Evolutionary conservation across 345 rosid species (phyloP).

Genomic region (Moricandia moricandioides): DNA sequence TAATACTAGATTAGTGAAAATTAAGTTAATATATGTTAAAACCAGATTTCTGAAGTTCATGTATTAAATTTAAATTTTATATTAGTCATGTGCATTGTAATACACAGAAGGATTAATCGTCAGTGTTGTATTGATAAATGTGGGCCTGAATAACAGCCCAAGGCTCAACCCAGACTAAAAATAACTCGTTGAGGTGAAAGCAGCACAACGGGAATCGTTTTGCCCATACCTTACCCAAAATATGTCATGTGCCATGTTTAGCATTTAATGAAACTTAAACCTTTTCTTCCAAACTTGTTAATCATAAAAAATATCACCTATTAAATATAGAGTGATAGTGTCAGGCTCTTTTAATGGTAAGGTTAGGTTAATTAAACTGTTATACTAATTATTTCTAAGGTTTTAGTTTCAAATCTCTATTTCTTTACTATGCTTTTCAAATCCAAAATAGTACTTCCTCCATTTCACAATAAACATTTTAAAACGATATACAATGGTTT

Average conservation of each 20-base stretch:
- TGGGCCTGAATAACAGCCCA: conserved; percentile 11
- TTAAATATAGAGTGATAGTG: conserved; percentile 4
- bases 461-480: too few species aligned
- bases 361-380: neutral
- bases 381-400: too few species aligned
- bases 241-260: conserved; percentile 24
- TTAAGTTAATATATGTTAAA: too few species aligned
- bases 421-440: too few species aligned
- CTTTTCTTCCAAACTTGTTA: neutral
- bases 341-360: neutral
- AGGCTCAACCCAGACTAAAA: neutral
- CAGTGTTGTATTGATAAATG: neutral
- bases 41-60: too few species aligned
- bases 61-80: too few species aligned
- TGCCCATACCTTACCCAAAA: conserved; percentile 25
- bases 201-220: neutral
- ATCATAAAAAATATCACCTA: too few species aligned
- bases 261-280: conserved; percentile 16
- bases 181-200: neutral
- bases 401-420: too few species aligned
- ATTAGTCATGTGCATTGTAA: neutral
- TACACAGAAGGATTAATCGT: neutral
- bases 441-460: too few species aligned
- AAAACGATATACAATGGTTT: too few species aligned
- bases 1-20: too few species aligned